Conservation (phyloP, 2,329 filamentous ascomycete species). For the Pseudogymnoascus sp. region DNA sequence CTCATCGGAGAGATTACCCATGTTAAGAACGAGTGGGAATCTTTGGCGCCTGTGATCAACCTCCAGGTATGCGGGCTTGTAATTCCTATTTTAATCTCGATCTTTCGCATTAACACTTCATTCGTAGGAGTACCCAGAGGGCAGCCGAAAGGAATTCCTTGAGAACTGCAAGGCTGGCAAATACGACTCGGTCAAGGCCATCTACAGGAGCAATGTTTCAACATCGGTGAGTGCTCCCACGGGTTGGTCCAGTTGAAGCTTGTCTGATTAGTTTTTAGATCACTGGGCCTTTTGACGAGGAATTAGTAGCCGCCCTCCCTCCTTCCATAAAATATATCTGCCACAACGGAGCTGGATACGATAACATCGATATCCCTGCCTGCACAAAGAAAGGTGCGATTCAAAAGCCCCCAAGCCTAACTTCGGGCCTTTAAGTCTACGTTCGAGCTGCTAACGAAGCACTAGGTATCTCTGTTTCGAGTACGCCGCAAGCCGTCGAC, state of each 20-base stretch:
- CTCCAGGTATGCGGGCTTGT: constrained; percentile 6
- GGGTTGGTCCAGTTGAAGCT: background rate
- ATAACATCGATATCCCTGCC: constrained; percentile 65
- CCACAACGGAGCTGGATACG: constrained; percentile 69
- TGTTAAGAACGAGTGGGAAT: constrained; percentile 23
- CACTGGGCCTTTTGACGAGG: constrained; percentile 65
- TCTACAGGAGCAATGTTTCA: constrained; percentile 68
- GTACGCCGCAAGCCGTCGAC: constrained; percentile 67
- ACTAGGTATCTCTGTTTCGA: constrained; percentile 57
- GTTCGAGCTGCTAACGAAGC: background rate
- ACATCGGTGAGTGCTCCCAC: constrained; percentile 33
- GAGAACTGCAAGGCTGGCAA: constrained; percentile 56
- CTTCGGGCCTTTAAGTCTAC: background rate
- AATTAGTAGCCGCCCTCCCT: constrained; percentile 53
- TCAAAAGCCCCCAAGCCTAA: constrained; percentile 39
- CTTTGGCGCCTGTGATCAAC: constrained; percentile 3
- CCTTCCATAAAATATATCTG: constrained; percentile 47
- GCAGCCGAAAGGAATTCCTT: constrained; percentile 58
- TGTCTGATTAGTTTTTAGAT: constrained; percentile 15
- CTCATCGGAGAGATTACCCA: constrained; percentile 24
- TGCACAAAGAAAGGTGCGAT: constrained; percentile 49
- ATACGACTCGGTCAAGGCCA: constrained; percentile 55
- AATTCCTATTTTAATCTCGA: background rate
- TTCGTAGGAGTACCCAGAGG: constrained; percentile 33
- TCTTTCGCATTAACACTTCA: background rate